Conservation (phyloP, 2,329 filamentous ascomycete genomes). For the Pezicula rhizophila region DNA sequence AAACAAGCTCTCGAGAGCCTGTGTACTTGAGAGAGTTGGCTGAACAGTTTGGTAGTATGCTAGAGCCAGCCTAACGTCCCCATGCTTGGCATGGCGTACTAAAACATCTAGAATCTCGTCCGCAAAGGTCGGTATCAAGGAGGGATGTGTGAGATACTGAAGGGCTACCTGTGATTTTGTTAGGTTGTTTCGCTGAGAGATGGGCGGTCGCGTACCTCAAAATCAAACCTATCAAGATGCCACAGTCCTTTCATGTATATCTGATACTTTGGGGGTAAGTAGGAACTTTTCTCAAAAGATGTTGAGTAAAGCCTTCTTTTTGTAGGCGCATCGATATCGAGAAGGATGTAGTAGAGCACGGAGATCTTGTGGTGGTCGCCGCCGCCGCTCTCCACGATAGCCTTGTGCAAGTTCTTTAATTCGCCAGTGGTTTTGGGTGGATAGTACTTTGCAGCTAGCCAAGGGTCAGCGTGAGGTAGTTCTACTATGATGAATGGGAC, state of each 20-base stretch:
- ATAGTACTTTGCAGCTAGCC: slow-evolving; percentile 56
- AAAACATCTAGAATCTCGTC: slow-evolving; percentile 74
- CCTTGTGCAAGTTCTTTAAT: slow-evolving; percentile 63
- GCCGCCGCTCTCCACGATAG: slow-evolving; percentile 59
- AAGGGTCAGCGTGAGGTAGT: not conserved
- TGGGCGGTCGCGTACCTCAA: slow-evolving; percentile 44
- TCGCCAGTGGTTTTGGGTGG: slow-evolving; percentile 66
- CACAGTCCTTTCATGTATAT: slow-evolving; percentile 79
- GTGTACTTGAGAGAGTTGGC: slow-evolving; percentile 60
- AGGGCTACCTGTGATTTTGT: slow-evolving; percentile 50
- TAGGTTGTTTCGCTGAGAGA: slow-evolving; percentile 9
- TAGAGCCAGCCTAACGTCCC: slow-evolving; percentile 60
- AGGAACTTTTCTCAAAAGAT: slow-evolving; percentile 53
- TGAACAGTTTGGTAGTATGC: slow-evolving; percentile 74
- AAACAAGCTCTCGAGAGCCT: slow-evolving; percentile 62
- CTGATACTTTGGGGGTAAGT: slow-evolving; percentile 70
- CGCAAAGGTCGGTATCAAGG: slow-evolving; percentile 72
- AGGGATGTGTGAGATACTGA: slow-evolving; percentile 72
- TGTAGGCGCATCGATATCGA: slow-evolving; percentile 55
- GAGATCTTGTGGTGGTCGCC: slow-evolving; percentile 75
- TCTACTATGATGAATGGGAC: slow-evolving; percentile 11
- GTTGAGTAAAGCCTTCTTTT: slow-evolving; percentile 40
- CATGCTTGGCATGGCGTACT: slow-evolving; percentile 51
- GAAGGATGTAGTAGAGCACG: slow-evolving; percentile 76
- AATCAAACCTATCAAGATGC: slow-evolving; percentile 69